Percentiles rank a stretch among this genome's conserved stretches.
Conservation (phyloP, 306 rosid genomes). For the Cicer bijugum region DNA sequence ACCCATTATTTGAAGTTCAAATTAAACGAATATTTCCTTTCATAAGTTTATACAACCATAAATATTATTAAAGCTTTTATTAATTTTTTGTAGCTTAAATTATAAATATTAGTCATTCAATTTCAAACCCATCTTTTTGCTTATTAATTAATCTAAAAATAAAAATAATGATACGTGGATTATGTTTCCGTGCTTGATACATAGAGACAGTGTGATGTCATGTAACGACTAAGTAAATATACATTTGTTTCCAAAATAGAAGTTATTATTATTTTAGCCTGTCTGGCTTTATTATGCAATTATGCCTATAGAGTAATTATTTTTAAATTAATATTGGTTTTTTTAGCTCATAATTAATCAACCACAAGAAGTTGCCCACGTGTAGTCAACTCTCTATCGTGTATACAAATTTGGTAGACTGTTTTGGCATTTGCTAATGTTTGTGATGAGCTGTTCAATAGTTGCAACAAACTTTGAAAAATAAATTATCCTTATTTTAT, state of each 20-base stretch:
- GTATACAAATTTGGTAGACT: slow-evolving; percentile 48
- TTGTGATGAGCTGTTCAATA: slow-evolving; percentile 55
- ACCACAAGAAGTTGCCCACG: slow-evolving; percentile 46
- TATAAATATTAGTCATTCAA: neutral
- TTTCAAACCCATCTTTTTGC: slow-evolving; percentile 22
- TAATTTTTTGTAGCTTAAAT: neutral
- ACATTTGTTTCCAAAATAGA: neutral
- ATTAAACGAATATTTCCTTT: neutral
- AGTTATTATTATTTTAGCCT: slow-evolving; percentile 9
- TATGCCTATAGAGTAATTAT: slow-evolving; percentile 35
- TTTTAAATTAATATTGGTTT: neutral
- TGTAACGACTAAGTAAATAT: neutral
- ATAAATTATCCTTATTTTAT: slow-evolving; percentile 35
- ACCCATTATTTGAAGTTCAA: neutral
- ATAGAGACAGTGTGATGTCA: slow-evolving; percentile 38
- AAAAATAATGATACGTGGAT: slow-evolving; percentile 30
- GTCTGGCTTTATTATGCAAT: neutral
- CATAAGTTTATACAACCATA: too few relatives aligned
- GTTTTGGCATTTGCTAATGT: slow-evolving; percentile 47
- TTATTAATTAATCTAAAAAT: neutral
- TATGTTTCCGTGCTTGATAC: slow-evolving; percentile 46
- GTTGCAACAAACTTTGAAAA: slow-evolving; percentile 66
- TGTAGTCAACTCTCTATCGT: slow-evolving; percentile 43
- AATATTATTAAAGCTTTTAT: neutral
- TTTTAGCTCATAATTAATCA: slow-evolving; percentile 26